Evolutionary conservation across 2,329 filamentous ascomycete species (phyloP), one percentile per base, ranked within the genome.

Genomic region (Trichoderma cornu-damae): DNA sequence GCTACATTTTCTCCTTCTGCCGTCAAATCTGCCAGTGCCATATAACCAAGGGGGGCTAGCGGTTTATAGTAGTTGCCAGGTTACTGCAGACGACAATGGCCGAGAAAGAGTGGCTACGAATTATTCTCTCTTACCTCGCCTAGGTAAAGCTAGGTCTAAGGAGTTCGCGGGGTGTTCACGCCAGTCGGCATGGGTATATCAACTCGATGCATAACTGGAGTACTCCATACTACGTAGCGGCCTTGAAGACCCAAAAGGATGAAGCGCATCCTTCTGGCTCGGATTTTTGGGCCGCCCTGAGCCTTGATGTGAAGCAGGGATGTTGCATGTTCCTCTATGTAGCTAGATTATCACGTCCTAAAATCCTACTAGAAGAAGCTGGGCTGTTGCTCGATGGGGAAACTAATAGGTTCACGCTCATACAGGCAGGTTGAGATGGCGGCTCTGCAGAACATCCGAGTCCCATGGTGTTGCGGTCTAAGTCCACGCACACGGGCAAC

Each of bases 271-370:
- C 48, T 22, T 16, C 9, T 42, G 16, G 24, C 35, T 32, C 18
- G 22, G 37, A 35, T 8, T 22, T 37, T 28, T 37, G 46, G 37
- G 32, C 40, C 20, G 40, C 40, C 34, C 32, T 26, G 30, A 54
- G n/a, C 30, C 51, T 37, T 38, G 37, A 37, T 18, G 26, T 54
- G 51, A 46, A 54, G 37, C 51, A 46, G 6, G 32, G 30, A 46
- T 51, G 12, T 14, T 46, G 6, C 4, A 28, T 37, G 46, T 46
- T n/a, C 30, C 51, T 38, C 7, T 1, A 37, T 28, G 12, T 12
- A n/a, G 51, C 32, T 46, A 54, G 30, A 9, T 46, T 3, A 22
- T 22, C 51, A 55, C 42, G 32, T 38, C 30, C 38, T 30, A 2
- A 16, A 2, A 16, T 22, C 26, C 52, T 32, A 55, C 52, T n/a